Percentiles rank a stretch among this genome's conserved stretches.
These are phyloP conservation scores for Cocos nucifera DNA, from an alignment of 176 grass and related monocot species.

Conservation along the genomic window DNA sequence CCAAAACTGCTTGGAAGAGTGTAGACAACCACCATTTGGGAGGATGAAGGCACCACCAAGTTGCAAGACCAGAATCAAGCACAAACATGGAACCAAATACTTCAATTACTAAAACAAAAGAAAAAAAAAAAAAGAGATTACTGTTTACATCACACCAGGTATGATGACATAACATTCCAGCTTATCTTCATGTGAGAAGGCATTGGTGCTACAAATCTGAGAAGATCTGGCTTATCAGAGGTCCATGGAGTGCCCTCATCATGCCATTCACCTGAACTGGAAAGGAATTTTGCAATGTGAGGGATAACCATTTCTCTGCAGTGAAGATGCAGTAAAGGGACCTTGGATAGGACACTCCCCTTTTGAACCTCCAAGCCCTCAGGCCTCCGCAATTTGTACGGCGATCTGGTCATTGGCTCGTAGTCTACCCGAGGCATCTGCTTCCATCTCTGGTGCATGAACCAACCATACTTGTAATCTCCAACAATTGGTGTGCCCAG, in stretches of 20 bases:
- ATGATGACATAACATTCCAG: constrained; percentile 87
- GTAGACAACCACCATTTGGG: too few species aligned
- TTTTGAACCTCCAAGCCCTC: constrained; percentile 73
- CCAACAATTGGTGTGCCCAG: constrained; percentile 74
- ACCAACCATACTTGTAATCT: constrained; percentile 86
- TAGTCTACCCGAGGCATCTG: constrained; percentile 52
- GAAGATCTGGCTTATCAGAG: constrained; percentile 44
- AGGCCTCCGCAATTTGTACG: constrained; percentile 58
- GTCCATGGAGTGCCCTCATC: constrained; percentile 33
- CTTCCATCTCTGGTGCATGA: constrained; percentile 74
- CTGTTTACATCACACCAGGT: constrained; percentile 31
- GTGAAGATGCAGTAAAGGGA: constrained; percentile 75
- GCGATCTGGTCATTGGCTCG: constrained; percentile 46
- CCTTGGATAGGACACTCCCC: constrained; percentile 72
- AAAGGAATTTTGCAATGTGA: constrained; percentile 59
- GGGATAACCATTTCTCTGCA: constrained; percentile 86
- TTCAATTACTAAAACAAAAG: too few species aligned
- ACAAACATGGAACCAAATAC: too few species aligned
- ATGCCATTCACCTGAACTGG: constrained; percentile 44
- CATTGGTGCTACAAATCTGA: constrained; percentile 52
- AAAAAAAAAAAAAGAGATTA: too few species aligned
- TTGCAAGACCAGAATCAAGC: too few species aligned
- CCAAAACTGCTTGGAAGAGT: too few species aligned
- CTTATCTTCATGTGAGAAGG: constrained; percentile 72
- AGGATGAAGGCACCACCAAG: too few species aligned